Evolutionary conservation across 2,329 filamentous ascomycete genomes (phyloP), one percentile per base, ranked within the genome.

Genomic region (Colletotrichum sidae): DNA sequence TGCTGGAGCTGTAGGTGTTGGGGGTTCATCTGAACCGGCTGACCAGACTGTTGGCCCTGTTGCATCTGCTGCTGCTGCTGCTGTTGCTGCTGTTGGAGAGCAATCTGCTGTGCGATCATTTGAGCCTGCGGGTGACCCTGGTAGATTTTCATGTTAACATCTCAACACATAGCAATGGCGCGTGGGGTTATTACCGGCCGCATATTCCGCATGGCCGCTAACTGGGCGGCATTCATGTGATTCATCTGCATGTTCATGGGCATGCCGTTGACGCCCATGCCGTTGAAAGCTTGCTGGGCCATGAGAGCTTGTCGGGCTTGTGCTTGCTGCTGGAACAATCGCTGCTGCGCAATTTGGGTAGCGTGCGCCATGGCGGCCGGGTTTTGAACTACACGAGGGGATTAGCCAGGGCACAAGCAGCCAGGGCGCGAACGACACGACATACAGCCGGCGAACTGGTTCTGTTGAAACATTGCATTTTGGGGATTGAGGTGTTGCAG

Each of bases 401-500:
- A 12, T 67, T 44, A 67, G 64, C 51, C 52, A 11, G 38, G 47
- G 17, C 13, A 13, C 33, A 46, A 6, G 37, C 4, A 9, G 6
- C 12, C 41, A 10, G 15, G 5, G 55, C 8, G 45, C 8, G n/a
- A 42, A 17, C 8, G 34, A 38, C 54, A 11, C 33, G 37, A 68
- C 67, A 12, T 68, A 69, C 67, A 69, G 53, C 59, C 59, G 33
- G 35, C 55, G 39, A 70, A 82, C 55, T 84, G 81, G 50, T 83
- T 81, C 67, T 87, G 86, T 61, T 86, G 87, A 66, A 88, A 84
- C 74, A 89, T 79, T 69, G 88, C 86, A 65, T 81, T 80, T 72
- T 85, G 83, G 56, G 90, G 90, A 73, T 84, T 92, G 58, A 94
- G 76, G 74, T 94, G 92, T 73, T 90, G 89, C 71, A 94, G 79